Percentiles rank a stretch among this genome's conserved stretches.
phyloP scores from a whole-genome alignment of 2,329 filamentous ascomycete species.

The Metarhizium album region DNA sequence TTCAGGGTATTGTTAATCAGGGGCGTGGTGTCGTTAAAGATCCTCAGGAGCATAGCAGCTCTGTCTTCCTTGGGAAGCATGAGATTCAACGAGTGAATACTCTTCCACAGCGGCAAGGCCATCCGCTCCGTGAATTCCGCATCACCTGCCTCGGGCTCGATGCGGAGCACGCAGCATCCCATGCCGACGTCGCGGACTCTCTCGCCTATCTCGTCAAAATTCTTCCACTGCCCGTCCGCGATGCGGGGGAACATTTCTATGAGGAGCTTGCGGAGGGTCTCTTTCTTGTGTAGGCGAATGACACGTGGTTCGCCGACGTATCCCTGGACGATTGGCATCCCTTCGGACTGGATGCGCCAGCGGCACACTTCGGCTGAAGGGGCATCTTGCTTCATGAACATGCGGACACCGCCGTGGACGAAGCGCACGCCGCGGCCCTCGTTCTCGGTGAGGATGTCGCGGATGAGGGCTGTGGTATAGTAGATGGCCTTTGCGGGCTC shows the following conservation, averaged over 20 bases:
- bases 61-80: conserved; percentile 98
- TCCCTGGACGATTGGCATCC: conserved; percentile 79
- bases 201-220: conserved; percentile 80
- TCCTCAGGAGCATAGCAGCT: conserved; percentile 76
- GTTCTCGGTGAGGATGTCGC: conserved; percentile 77
- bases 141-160: conserved; percentile 62
- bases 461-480: conserved; percentile 78
- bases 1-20: conserved; percentile 60
- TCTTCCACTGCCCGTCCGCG: conserved; percentile 59
- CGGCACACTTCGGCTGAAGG: conserved; percentile 77
- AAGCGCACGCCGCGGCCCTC: conserved; percentile 90
- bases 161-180: conserved; percentile 83
- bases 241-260: conserved; percentile 97
- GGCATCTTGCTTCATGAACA: conserved; percentile 97
- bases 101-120: conserved; percentile 90
- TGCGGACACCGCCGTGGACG: conserved; percentile 92
- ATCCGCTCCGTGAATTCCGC: conserved; percentile 60
- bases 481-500: conserved; percentile 91
- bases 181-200: conserved; percentile 68
- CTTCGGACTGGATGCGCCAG: conserved; percentile 94
- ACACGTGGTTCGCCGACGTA: conserved; percentile 75
- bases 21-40: conserved; percentile 83
- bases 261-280: conserved; percentile 71
- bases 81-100: conserved; percentile 80
- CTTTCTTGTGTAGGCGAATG: conserved; percentile 62